Evolutionary conservation across 148 eudicot genomes (phyloP).

Genomic region (Pouteria glomerata): DNA sequence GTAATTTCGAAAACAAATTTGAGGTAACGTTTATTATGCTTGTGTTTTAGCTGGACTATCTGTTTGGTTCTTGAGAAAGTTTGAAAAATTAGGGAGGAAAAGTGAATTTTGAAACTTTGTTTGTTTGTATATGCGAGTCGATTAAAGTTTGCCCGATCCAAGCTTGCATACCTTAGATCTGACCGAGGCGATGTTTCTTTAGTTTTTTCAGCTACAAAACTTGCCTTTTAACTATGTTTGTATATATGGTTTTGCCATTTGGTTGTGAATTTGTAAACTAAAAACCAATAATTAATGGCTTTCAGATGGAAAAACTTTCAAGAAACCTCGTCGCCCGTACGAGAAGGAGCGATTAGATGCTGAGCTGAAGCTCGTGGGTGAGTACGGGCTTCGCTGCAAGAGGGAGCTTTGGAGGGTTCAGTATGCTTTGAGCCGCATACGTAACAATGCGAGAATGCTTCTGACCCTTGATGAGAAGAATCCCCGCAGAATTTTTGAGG

Average conservation of each 20-base stretch:
- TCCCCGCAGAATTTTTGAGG: conserved; percentile 66
- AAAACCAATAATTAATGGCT: background rate
- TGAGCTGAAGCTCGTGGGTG: conserved; percentile 66
- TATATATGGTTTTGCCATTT: background rate
- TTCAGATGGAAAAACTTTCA: conserved; percentile 62
- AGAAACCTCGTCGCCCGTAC: conserved; percentile 74
- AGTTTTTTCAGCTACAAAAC: too few relatives aligned
- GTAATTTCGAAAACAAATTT: background rate
- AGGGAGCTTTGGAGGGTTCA: conserved; percentile 76
- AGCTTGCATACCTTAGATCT: background rate
- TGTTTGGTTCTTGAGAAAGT: background rate
- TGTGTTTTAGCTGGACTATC: background rate
- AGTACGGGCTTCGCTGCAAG: conserved; percentile 66
- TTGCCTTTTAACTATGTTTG: background rate
- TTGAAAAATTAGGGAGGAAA: background rate
- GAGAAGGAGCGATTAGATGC: conserved; percentile 75
- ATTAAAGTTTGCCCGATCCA: background rate
- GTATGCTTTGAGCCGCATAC: conserved; percentile 58
- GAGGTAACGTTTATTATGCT: background rate
- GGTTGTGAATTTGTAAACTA: background rate
- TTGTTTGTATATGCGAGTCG: background rate
- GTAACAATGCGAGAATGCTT: conserved; percentile 60
- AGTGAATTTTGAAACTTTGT: background rate
- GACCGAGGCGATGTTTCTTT: too few relatives aligned
- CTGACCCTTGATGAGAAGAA: conserved; percentile 69